Base-by-base conservation (phyloP, 129 eudicot genomes). In the Logfia minima region DNA sequence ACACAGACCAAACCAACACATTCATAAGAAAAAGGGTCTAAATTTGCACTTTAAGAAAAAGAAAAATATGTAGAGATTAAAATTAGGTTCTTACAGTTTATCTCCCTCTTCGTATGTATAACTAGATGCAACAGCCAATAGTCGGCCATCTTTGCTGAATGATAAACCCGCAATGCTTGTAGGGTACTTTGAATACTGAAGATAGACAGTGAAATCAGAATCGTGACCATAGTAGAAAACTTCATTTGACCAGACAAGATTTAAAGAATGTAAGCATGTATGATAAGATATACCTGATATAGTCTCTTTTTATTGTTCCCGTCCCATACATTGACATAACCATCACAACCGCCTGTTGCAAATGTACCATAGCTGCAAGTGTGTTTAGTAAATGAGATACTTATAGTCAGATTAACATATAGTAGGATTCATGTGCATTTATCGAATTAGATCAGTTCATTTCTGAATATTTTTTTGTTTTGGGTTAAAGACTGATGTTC, bases 331-430 rank as follows among this genome's bases (percentile, higher is more conserved):
- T 92, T 95, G 11, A 95, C 99, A 83, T 61, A 87, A 53, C 99
- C 99, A 83, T 95, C 96, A 63, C 96, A 88, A 53, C 97, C 99
- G 9, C 97, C 99, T 58, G 99, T 95, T 35, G 97, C 97, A 80
- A 95, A 91, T 48, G 97, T 95, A 67, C 97, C 99, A 79, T 89
- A 91, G 77, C 96, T 95, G 88, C 88, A 87, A 11, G 71, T 71
- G 3, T 48, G 55, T 41, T 62, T 10, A 6, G 43, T 39, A 16
- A 24, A 51, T 63, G 18, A n/a, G 28, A 71, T 19, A 31, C n/a
- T 18, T 22, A 14, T 31, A 23, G 28, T 22, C 41, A 75, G 24
- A 32, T 21, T 14, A 48, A 14, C n/a, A 13, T 48, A 13, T 14
- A 43, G 5, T 3, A 48, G 17, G 55, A 48, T 48, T 48, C 18